Percentiles rank a stretch among this genome's conserved stretches.
Conservation (phyloP, 495 filamentous ascomycete species). For the Baudoinia panamericana region DNA sequence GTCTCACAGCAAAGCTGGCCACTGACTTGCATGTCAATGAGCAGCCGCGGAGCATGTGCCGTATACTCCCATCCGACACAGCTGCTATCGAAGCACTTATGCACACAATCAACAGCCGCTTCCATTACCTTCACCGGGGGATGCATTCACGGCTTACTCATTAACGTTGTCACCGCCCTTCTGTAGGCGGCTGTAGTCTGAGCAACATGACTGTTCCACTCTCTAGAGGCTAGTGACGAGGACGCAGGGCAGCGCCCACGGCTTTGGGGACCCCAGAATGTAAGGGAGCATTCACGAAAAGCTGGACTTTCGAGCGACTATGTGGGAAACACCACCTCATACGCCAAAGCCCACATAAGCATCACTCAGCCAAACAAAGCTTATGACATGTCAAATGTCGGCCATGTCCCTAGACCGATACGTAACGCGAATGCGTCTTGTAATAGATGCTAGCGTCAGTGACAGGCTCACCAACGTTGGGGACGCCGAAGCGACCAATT, state of each 20-base stretch:
- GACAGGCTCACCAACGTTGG: neutral
- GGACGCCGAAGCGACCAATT: no score
- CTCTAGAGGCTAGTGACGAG: neutral
- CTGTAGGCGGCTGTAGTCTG: constrained; percentile 7
- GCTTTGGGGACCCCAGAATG: neutral
- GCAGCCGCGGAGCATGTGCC: no score
- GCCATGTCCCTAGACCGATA: neutral
- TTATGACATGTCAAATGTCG: neutral
- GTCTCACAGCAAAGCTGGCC: neutral
- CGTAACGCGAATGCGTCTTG: neutral
- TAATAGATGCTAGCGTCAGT: neutral
- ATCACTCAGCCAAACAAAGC: neutral
- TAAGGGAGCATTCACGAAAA: neutral
- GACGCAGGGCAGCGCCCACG: neutral
- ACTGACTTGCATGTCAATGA: neutral
- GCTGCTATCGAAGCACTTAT: neutral
- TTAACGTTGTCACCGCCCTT: constrained; percentile 3
- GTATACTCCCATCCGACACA: constrained; percentile 2
- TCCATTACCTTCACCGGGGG: neutral
- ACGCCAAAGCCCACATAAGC: neutral
- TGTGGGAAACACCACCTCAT: constrained; percentile 1
- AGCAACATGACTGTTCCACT: constrained; percentile 1
- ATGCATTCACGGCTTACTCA: neutral
- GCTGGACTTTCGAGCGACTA: neutral
- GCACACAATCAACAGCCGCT: neutral